These are phyloP conservation scores for Solanum hybrid DNA, from an alignment of 305 asterid genomes.

Conservation along the genomic window DNA sequence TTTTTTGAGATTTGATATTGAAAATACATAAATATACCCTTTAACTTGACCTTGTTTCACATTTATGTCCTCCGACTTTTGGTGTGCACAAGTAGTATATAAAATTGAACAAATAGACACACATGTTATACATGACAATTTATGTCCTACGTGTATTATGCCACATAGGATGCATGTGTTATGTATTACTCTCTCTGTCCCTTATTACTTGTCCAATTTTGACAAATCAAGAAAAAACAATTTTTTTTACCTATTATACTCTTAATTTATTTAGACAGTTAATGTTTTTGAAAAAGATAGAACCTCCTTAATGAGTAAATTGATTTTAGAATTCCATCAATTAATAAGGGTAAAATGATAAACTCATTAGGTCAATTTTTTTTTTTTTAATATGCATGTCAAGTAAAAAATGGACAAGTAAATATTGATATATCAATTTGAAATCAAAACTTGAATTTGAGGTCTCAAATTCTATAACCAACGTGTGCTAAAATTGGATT, in stretches of 20 bases:
- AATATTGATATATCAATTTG: background rate
- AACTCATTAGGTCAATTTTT: rapidly evolving
- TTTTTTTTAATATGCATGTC: too few relatives aligned
- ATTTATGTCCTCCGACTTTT: too few relatives aligned
- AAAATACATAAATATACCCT: background rate
- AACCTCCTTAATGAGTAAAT: background rate
- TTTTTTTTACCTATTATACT: background rate
- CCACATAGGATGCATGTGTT: background rate
- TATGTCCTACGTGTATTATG: background rate
- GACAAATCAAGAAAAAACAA: background rate
- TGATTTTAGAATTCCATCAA: too few relatives aligned
- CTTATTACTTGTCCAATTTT: background rate
- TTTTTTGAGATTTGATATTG: background rate
- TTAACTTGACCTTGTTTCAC: background rate
- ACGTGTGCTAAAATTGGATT: background rate
- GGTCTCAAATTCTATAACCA: background rate
- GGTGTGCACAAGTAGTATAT: background rate
- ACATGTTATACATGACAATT: rapidly evolving
- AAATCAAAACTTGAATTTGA: background rate
- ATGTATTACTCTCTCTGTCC: background rate
- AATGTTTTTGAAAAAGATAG: too few relatives aligned
- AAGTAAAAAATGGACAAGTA: background rate
- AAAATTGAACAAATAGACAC: background rate
- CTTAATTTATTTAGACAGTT: background rate
- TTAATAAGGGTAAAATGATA: too few relatives aligned